Evolutionary conservation across 805 yeast species (phyloP), one percentile per base, ranked within the genome.

Genomic region (Wickerhamiella alocasiicola): DNA sequence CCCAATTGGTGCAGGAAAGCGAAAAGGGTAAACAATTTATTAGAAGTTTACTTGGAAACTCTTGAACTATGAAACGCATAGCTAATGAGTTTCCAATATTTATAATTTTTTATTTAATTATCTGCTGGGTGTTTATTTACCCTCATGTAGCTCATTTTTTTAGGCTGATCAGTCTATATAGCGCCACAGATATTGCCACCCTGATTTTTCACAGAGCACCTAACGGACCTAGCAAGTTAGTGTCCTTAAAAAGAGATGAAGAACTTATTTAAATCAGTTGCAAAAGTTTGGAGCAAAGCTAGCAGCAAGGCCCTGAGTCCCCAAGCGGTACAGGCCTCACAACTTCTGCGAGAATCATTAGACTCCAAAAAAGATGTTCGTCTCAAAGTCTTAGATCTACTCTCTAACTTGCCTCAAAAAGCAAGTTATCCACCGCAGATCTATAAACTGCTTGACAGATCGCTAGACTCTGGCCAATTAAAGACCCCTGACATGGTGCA

Each of bases 391-490:
- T 35, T 41, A 4, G 39, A 39, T 7, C 41, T 52, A 12, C 41
- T 46, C 7, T 11, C 21, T 7, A 19, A 34, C 9, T 4, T 34
- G 31, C 23, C 45, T 24, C 34, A 24, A 11, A 16, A 28, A 3
- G 42, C 31, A 6, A 19, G 18, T 11, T 34, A 47, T 6, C 53
- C 53, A 0, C 38, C 31, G 5, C 44, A 46, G 5, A 45, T 46
- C n/a, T 38, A 46, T 18, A 36, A 45, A 2, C 42, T 52, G 18
- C 41, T 53, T 16, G 39, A 45, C 6, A 38, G 40, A 24, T 31
- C 55, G 3, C 30, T 48, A 3, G 46, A 46, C 3, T 12, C 31
- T 7, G 31, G 31, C 13, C 34, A 37, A 18, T 30, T 37, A 24
- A 16, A 37, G 24, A 35, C 30, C n/a, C 24, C 13, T 13, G 41